Evolutionary conservation across 1,284 basidiomycete species (phyloP), one percentile per base, ranked within the genome.

Genomic region (Irpex lacteus): DNA sequence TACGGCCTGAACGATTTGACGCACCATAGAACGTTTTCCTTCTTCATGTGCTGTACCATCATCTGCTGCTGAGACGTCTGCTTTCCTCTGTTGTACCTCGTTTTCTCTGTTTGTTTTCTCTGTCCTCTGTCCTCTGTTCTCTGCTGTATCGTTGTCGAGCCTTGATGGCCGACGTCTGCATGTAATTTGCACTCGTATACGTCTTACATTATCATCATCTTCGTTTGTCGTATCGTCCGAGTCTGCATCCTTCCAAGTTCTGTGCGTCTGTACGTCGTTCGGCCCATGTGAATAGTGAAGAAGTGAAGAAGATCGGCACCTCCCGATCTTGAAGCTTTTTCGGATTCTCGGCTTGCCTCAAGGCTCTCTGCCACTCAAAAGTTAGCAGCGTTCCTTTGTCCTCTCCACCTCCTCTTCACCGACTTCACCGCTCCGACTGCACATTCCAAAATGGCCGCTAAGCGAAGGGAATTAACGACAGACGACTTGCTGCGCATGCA

Each of bases 401-500:
- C 40, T 13, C 38, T 13, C 19, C 58, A 59, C 21, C 40, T 26
- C 21, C 58, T 61, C 37, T 58, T 44, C 32, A 60, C 26, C 13
- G n/a, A 21, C 54, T 52, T 40, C 52, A 26, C 21, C 15, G 32
- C 34, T 7, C 18, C 1, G 19, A 18, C 11, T 2, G n/a, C n/a
- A 4, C 38, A 7, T 21, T 52, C 50, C 9, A 26, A 37, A 18
- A 76, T 76, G 74, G 59, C 68, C 44, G 62, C 68, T 13, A 78
- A 77, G 61, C 72, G 75, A 26, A 70, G 67, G 21, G 63, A 66
- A 1, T 63, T 74, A 8, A 76, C 76, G 3, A 71, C 72, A 5
- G 79, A 80, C 49, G 79, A 80, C 37, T 72, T 80, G 11, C 68
- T 79, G 71, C 75, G 75, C 13, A 70, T 72, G 67, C 74, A 77